Evolutionary conservation across 106 monocot species (phyloP).

Genomic region (Platanthera guangdongensis): DNA sequence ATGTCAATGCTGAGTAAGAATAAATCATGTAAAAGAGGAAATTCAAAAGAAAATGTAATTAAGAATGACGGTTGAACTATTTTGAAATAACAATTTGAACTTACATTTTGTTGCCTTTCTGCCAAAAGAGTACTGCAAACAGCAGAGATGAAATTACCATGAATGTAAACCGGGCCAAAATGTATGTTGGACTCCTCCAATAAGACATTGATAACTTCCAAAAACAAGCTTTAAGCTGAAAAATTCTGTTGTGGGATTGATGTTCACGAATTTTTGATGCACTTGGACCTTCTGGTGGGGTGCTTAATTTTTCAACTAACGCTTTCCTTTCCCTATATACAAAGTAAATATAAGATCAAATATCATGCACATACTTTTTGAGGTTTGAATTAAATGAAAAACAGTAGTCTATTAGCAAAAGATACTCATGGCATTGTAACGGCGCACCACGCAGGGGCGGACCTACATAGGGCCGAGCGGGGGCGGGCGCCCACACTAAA

Average conservation of each 20-base stretch:
- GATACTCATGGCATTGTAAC: too few species aligned
- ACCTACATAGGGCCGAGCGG: too few species aligned
- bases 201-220: constrained; percentile 14
- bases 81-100: not conserved
- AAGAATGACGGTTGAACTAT: too few species aligned
- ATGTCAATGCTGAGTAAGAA: too few species aligned
- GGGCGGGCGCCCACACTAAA: too few species aligned
- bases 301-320: not conserved
- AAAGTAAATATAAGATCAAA: not conserved
- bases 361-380: not conserved
- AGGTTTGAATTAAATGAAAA: too few species aligned
- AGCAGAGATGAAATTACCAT: not conserved
- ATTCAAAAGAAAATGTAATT: too few species aligned
- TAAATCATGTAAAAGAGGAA: too few species aligned
- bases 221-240: constrained; percentile 12
- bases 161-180: not conserved
- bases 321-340: constrained; percentile 4
- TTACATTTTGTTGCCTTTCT: constrained; percentile 13
- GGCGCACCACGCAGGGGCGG: too few species aligned
- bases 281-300: not conserved
- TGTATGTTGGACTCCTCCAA: constrained; percentile 21
- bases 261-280: constrained; percentile 8
- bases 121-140: constrained; percentile 13
- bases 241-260: not conserved
- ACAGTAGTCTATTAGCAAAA: too few species aligned